These are phyloP conservation scores for Starmerella floris DNA, from an alignment of 805 yeast genomes.

Conservation along the genomic window DNA sequence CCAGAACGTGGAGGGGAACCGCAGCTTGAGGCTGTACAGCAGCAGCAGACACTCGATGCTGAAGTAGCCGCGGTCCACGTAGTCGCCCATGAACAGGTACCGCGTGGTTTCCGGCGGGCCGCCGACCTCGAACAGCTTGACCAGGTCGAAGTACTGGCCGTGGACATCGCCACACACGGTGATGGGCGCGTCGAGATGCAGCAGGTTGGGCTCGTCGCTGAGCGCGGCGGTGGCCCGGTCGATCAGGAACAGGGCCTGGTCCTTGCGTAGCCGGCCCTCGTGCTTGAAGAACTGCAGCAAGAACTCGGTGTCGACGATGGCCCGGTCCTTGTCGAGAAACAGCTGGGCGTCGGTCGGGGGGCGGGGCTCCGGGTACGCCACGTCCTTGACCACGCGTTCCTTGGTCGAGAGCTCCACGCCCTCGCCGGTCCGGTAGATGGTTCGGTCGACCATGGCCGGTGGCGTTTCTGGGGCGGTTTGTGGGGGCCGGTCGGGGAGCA, in stretches of 20 bases:
- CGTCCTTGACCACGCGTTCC: conserved; percentile 44
- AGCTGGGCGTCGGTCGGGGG: conserved; percentile 58
- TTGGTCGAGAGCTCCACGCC: conserved; percentile 44
- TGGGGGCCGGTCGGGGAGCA: too few relatives aligned
- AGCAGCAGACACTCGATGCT: conserved; percentile 61
- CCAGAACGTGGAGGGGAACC: conserved; percentile 60
- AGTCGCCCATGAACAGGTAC: conserved; percentile 81
- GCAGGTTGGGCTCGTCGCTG: conserved; percentile 59
- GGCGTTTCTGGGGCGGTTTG: neutral
- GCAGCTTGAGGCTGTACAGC: conserved; percentile 65
- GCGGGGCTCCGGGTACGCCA: conserved; percentile 52
- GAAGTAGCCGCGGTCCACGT: conserved; percentile 87
- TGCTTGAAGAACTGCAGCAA: conserved; percentile 57
- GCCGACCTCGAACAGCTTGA: conserved; percentile 85
- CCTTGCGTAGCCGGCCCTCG: conserved; percentile 67
- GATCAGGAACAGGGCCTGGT: conserved; percentile 58
- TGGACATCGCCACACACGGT: conserved; percentile 97
- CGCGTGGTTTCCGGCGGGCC: conserved; percentile 71
- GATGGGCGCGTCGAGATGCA: conserved; percentile 79
- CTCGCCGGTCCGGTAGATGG: conserved; percentile 26
- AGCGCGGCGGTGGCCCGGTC: conserved; percentile 50
- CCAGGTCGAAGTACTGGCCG: conserved; percentile 82
- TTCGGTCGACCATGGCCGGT: conserved; percentile 2
- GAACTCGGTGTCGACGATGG: conserved; percentile 55
- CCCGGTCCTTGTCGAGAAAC: conserved; percentile 39